A percentile compares a stretch with the other conserved stretches of the same genome.
Conservation (phyloP, 352 stramenopile species). For the Globisporangium parvum region DNA sequence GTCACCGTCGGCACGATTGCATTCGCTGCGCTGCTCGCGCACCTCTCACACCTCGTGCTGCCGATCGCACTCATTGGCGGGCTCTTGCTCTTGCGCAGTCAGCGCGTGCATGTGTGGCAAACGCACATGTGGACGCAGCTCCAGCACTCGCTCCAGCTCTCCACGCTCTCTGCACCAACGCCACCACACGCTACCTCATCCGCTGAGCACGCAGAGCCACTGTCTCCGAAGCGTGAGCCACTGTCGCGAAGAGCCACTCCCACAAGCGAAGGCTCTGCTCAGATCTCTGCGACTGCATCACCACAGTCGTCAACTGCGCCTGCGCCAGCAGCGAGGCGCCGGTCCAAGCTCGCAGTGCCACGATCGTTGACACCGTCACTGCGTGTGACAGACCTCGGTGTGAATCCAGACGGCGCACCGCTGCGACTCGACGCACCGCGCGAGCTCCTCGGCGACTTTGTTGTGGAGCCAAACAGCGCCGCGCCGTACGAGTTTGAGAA, state of each 20-base stretch:
- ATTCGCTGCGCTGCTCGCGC: conserved; percentile 7
- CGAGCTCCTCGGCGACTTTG: conserved; percentile 2
- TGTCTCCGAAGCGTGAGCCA: neutral
- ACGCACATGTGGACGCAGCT: conserved; percentile 1
- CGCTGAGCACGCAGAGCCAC: no score
- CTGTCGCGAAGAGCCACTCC: neutral
- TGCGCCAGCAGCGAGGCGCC: conserved; percentile 1
- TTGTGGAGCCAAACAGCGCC: conserved; percentile 24
- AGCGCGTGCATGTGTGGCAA: neutral
- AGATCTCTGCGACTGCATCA: neutral
- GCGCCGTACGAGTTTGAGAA: conserved; percentile 71
- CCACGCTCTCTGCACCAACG: neutral
- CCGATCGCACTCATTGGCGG: conserved; percentile 1
- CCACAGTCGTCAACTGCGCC: neutral
- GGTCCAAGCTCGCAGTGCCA: conserved; percentile 3
- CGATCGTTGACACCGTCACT: conserved; percentile 7
- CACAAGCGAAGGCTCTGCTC: neutral
- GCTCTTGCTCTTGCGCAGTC: neutral
- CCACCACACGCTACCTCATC: neutral
- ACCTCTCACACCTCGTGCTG: conserved; percentile 2
- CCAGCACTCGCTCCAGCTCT: conserved; percentile 4
- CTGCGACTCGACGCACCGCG: conserved; percentile 3
- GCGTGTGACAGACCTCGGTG: conserved; percentile 12
- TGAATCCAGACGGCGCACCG: conserved; percentile 10
- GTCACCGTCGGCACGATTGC: neutral